Conservation (phyloP, 2,329 filamentous ascomycete species). For the Neopestalotiopsis rosae region DNA sequence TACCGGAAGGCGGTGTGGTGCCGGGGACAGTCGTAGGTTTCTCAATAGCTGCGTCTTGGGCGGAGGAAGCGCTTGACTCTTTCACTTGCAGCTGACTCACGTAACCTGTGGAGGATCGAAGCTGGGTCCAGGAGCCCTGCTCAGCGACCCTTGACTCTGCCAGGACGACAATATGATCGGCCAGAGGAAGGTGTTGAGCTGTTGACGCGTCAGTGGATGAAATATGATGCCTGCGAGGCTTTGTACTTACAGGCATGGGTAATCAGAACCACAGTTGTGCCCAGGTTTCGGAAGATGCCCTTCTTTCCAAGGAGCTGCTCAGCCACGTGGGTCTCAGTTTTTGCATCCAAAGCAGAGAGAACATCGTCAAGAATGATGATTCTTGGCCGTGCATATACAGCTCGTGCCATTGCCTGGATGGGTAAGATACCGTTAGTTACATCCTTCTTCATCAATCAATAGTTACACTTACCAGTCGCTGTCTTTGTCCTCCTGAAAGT, state of each 20-base stretch:
- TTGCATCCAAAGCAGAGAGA: constrained; percentile 41
- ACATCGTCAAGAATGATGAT: constrained; percentile 42
- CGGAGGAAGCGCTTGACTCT: not conserved
- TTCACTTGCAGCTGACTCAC: constrained; percentile 7
- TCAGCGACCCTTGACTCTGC: constrained; percentile 2
- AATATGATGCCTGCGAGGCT: not conserved
- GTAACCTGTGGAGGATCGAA: not conserved
- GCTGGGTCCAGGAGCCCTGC: constrained; percentile 4
- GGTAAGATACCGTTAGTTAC: not conserved
- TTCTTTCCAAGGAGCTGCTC: constrained; percentile 34
- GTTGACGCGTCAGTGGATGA: not conserved
- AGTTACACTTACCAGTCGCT: constrained; percentile 31
- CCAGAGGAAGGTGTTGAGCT: constrained; percentile 13
- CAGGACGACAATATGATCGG: constrained; percentile 7
- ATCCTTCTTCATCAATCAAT: not conserved
- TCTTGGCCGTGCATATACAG: constrained; percentile 35
- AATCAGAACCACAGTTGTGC: constrained; percentile 32
- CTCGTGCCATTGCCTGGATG: constrained; percentile 41
- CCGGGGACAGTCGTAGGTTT: not conserved
- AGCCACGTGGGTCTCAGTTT: constrained; percentile 37
- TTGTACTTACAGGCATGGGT: constrained; percentile 10
- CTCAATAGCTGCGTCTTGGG: not conserved
- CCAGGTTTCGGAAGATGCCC: constrained; percentile 35
- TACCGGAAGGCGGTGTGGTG: not conserved
- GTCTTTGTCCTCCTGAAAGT: constrained; percentile 36